These are phyloP conservation scores for Davidsoniella virescens DNA, from an alignment of 2,329 filamentous ascomycete genomes.

Conservation along the genomic window DNA sequence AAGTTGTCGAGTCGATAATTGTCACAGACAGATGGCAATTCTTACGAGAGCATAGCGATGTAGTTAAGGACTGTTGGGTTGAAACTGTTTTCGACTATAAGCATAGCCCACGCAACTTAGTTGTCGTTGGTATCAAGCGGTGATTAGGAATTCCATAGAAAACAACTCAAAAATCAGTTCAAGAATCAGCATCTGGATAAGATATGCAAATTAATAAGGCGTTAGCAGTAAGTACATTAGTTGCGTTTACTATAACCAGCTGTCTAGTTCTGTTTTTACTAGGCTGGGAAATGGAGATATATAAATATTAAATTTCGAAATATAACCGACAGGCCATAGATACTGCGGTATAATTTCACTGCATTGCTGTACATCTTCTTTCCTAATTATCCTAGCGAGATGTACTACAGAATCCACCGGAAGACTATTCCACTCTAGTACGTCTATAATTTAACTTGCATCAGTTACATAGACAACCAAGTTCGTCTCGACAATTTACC, in stretches of 20 bases:
- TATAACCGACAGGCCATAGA: too few relatives aligned
- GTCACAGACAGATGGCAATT: conserved; percentile 83
- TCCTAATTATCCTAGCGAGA: not conserved
- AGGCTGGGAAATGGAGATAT: too few relatives aligned
- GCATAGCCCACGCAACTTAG: conserved; percentile 75
- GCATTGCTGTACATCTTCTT: not conserved
- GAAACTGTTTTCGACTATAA: conserved; percentile 83
- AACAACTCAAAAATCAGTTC: not conserved
- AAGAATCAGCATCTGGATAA: too few relatives aligned
- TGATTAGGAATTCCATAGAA: conserved; percentile 14
- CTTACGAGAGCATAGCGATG: conserved; percentile 56
- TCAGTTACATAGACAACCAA: too few relatives aligned
- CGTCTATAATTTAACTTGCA: too few relatives aligned
- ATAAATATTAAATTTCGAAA: too few relatives aligned
- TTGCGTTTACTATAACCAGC: too few relatives aligned
- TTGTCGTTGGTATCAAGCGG: conserved; percentile 79
- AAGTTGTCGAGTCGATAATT: conserved; percentile 76
- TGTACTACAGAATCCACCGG: too few relatives aligned
- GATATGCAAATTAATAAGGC: not conserved
- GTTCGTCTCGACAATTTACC: too few relatives aligned
- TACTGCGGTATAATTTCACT: too few relatives aligned
- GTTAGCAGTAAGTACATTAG: not conserved
- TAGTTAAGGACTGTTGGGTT: conserved; percentile 68
- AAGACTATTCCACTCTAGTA: too few relatives aligned
- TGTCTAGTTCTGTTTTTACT: too few relatives aligned